These are phyloP conservation scores for Beauveria caledonica DNA, from an alignment of 2,329 filamentous ascomycete genomes.

Conservation along the genomic window DNA sequence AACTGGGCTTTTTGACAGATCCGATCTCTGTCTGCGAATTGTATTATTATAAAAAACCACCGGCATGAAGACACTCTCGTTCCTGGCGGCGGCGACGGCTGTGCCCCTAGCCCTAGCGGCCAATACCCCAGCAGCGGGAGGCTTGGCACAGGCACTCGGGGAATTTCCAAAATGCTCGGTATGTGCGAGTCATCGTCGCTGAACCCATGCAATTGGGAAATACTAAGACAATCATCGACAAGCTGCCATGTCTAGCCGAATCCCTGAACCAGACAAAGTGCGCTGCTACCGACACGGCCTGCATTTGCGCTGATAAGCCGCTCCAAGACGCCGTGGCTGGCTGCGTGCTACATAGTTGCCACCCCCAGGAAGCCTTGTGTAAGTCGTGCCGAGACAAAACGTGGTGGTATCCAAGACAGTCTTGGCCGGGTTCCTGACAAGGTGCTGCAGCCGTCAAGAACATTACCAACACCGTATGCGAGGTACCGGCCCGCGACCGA, in stretches of 20 bases:
- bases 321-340: not conserved
- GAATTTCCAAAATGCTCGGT: conserved; percentile 6
- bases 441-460: conserved; percentile 8
- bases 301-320: conserved; percentile 6
- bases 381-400: not conserved
- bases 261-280: not conserved
- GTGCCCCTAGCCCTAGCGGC: not conserved
- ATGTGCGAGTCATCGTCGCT: not conserved
- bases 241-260: not conserved
- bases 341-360: conserved; percentile 3
- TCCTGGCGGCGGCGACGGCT: not conserved
- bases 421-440: not conserved
- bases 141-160: not conserved
- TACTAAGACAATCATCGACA: not conserved
- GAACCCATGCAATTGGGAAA: not conserved
- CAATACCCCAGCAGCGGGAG: not conserved
- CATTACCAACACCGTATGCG: conserved; percentile 15
- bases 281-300: not conserved
- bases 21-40: not conserved
- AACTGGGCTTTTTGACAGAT: not conserved
- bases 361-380: conserved; percentile 1
- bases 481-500: conserved; percentile 12
- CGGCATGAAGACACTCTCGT: not conserved
- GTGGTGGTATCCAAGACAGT: too few relatives aligned
- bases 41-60: too few relatives aligned